These are phyloP conservation scores for Pholiota microspora DNA, from an alignment of 768 basidiomycete genomes.

Conservation along the genomic window DNA sequence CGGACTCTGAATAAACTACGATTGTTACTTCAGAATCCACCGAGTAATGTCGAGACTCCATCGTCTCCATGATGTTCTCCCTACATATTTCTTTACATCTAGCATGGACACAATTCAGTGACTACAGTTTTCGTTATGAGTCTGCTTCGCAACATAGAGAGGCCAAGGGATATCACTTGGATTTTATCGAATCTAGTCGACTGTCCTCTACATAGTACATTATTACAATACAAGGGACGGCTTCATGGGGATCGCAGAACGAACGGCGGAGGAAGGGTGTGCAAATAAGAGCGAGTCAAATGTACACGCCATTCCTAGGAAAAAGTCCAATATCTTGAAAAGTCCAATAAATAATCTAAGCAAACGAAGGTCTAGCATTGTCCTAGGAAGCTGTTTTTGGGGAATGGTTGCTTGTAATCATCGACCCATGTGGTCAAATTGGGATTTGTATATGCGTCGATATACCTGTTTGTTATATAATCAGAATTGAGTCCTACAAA, in stretches of 20 bases:
- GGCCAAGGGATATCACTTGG: not conserved
- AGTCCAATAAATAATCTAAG: too few relatives aligned
- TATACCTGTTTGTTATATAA: conserved; percentile 41
- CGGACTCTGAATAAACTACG: conserved; percentile 72
- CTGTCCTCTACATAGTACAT: not conserved
- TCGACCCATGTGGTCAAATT: conserved; percentile 76
- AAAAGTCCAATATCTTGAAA: not conserved
- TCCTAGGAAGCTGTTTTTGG: conserved; percentile 62
- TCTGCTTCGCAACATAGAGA: too few relatives aligned
- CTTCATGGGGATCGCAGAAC: not conserved
- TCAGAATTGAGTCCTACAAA: too few relatives aligned
- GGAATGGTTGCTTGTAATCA: conserved; percentile 64
- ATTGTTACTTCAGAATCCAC: conserved; percentile 25
- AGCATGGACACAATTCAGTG: not conserved
- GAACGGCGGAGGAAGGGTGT: not conserved
- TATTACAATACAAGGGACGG: not conserved
- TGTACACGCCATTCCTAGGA: not conserved
- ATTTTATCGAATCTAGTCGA: conserved; percentile 7
- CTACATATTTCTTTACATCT: not conserved
- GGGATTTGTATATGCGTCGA: conserved; percentile 78
- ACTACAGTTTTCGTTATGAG: not conserved
- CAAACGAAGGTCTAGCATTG: conserved; percentile 42
- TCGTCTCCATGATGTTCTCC: not conserved
- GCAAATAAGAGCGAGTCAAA: not conserved
- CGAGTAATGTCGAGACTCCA: not conserved